Evolutionary conservation across 1,284 basidiomycete species (phyloP), one percentile per base, ranked within the genome.

Genomic region (Ganoderma sp.): DNA sequence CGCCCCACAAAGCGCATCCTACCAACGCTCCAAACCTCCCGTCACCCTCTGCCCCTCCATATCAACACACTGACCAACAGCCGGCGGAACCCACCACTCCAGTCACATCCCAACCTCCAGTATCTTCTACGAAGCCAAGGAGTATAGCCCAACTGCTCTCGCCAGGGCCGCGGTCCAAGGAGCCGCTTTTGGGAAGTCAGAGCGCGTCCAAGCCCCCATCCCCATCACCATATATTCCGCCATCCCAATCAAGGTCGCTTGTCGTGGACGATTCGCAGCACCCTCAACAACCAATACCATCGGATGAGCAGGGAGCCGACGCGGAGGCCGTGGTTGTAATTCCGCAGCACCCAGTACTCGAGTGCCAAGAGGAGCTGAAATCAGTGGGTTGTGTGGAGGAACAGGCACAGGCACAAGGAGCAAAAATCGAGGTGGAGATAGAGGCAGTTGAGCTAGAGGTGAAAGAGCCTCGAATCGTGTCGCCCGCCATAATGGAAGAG

Each of bases 121-220:
- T 15, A 19, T 32, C 43, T 45, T 62, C 32, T 19, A 15, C 60
- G 9, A 67, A 63, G 43, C 69, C 63, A 7, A 70, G 60, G 8
- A 70, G 63, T 42, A 67, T 70, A 34, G 64, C 66, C 1, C 69
- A 70, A 8, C 56, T 70, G 5, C 61, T 70, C 12, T 67, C 63
- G 15, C 59, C 66, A 2, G 69, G 65, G n/a, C 66, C 58, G 14
- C 41, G 59, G 12, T 12, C 39, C 12, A 60, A 60, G 41, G 58
- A 12, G 3, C 58, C 41, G 15, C 17, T 39, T 39, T 25, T 28
- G 42, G 15, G 19, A 37, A 43, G 12, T 12, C 56, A 39, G 15
- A 42, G 22, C 58, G 37, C 22, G 12, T 41, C 39, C n/a, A 17
- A 42, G 7, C 25, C 41, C 28, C 58, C 15, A 22, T 39, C 25